A percentile compares a stretch with the other conserved stretches of the same genome.
phyloP scores from a whole-genome alignment of 768 basidiomycete genomes.

The Mycena vitilis region DNA sequence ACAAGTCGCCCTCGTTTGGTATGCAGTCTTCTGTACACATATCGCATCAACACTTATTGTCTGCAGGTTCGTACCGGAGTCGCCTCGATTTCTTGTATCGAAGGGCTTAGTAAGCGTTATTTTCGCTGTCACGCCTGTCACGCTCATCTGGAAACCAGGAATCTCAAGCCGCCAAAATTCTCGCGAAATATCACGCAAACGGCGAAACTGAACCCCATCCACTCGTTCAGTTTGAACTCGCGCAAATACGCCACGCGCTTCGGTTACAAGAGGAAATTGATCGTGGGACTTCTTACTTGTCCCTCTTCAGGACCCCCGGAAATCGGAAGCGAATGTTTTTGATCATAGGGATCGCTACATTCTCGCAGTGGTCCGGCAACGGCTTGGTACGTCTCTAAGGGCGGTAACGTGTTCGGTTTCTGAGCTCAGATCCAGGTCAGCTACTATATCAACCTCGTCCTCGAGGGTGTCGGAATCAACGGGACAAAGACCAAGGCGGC shows the following conservation, averaged over 20 bases:
- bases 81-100: constrained; percentile 73
- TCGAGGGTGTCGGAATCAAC: constrained; percentile 73
- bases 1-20: constrained; percentile 68
- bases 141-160: constrained; percentile 49
- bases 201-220: constrained; percentile 70
- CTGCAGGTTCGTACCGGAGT: constrained; percentile 73
- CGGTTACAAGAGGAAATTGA: constrained; percentile 69
- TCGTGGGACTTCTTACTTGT: constrained; percentile 58
- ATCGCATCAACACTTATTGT: background rate
- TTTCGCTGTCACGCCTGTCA: background rate
- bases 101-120: constrained; percentile 62
- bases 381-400: constrained; percentile 61
- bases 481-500: constrained; percentile 63
- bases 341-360: constrained; percentile 73
- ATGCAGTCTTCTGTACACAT: constrained; percentile 25
- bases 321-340: constrained; percentile 77
- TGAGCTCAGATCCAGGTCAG: constrained; percentile 21
- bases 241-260: constrained; percentile 78
- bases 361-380: constrained; percentile 84
- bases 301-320: constrained; percentile 70
- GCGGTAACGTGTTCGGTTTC: background rate
- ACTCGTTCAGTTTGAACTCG: constrained; percentile 66
- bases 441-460: constrained; percentile 78
- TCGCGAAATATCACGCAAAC: constrained; percentile 80
- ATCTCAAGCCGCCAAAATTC: constrained; percentile 66